Percentiles rank a stretch among this genome's conserved stretches.
phyloP scores from a whole-genome alignment of 2,329 filamentous ascomycete species.

The Claviceps pusilla region DNA sequence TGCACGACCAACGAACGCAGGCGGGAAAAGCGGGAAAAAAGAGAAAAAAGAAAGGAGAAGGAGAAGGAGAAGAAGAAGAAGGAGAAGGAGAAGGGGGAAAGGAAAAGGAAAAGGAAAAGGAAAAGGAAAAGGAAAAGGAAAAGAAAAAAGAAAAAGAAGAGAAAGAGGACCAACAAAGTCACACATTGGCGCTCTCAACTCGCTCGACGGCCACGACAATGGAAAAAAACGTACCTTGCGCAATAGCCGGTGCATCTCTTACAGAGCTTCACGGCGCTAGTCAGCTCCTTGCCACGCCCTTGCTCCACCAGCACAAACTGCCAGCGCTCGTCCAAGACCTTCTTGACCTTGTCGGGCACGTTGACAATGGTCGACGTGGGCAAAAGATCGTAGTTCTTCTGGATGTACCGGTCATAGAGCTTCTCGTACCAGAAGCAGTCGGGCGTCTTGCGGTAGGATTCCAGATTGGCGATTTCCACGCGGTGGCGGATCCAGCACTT shows the following conservation, averaged over 20 bases:
- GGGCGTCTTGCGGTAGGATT: slow-evolving; percentile 68
- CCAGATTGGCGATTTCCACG: slow-evolving; percentile 68
- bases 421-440: slow-evolving; percentile 97
- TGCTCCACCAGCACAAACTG: slow-evolving; percentile 91
- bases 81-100: not conserved
- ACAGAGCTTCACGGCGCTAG: slow-evolving; percentile 88
- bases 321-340: slow-evolving; percentile 90
- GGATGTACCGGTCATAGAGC: slow-evolving; percentile 94
- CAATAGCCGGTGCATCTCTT: slow-evolving; percentile 86
- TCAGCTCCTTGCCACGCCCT: slow-evolving; percentile 85
- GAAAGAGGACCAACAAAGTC: not conserved
- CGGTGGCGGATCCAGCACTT: slow-evolving; percentile 86
- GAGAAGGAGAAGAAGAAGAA: not conserved
- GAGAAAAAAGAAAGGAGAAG: not conserved
- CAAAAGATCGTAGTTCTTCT: slow-evolving; percentile 93
- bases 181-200: too few relatives aligned
- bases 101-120: not conserved
- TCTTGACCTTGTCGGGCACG: slow-evolving; percentile 87
- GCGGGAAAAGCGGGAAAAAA: not conserved
- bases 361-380: slow-evolving; percentile 88
- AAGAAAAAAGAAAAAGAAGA: slow-evolving; percentile 1
- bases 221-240: slow-evolving; percentile 50
- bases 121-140: not conserved
- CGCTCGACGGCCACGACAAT: not conserved
- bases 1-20: too few relatives aligned